phyloP scores from a whole-genome alignment of 805 yeast species.

The Yarrowia sp. region DNA sequence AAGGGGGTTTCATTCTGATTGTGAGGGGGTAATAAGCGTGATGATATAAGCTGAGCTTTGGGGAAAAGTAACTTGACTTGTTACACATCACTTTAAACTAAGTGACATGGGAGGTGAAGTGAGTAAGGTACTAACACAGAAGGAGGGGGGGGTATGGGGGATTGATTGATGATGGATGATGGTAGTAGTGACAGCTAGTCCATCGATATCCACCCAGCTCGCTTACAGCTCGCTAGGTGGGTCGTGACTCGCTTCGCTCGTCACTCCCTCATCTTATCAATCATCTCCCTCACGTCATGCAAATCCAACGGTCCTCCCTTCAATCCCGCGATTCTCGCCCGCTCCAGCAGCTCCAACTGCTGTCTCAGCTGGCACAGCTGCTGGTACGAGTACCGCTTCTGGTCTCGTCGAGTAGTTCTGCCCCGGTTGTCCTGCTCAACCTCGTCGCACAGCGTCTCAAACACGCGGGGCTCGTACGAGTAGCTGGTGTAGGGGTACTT shows the following conservation, averaged over 20 bases:
- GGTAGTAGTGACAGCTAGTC: too few relatives aligned
- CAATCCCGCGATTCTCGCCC: constrained; percentile 25
- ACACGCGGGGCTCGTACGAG: constrained; percentile 19
- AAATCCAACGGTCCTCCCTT: constrained; percentile 36
- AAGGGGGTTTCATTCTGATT: too few relatives aligned
- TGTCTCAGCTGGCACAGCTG: constrained; percentile 29
- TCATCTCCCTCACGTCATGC: constrained; percentile 36
- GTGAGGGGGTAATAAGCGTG: too few relatives aligned
- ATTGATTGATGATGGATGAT: too few relatives aligned
- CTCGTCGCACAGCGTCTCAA: constrained; percentile 31
- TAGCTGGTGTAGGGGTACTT: constrained; percentile 18
- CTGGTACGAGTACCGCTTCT: constrained; percentile 33
- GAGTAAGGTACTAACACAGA: too few relatives aligned
- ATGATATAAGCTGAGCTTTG: too few relatives aligned
- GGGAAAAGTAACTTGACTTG: too few relatives aligned
- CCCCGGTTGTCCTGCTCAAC: constrained; percentile 37
- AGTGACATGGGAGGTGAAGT: too few relatives aligned
- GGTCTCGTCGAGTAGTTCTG: constrained; percentile 16
- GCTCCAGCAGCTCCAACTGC: constrained; percentile 29
- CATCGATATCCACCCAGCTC: too few relatives aligned
- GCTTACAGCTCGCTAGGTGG: too few relatives aligned
- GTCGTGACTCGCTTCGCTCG: neutral
- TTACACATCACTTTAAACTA: too few relatives aligned
- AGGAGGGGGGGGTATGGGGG: too few relatives aligned
- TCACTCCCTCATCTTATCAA: constrained; percentile 25